Evolutionary conservation across 1,284 basidiomycete genomes (phyloP), one percentile per base, ranked within the genome.

Genomic region (Tetrapyrgos nigripes): DNA sequence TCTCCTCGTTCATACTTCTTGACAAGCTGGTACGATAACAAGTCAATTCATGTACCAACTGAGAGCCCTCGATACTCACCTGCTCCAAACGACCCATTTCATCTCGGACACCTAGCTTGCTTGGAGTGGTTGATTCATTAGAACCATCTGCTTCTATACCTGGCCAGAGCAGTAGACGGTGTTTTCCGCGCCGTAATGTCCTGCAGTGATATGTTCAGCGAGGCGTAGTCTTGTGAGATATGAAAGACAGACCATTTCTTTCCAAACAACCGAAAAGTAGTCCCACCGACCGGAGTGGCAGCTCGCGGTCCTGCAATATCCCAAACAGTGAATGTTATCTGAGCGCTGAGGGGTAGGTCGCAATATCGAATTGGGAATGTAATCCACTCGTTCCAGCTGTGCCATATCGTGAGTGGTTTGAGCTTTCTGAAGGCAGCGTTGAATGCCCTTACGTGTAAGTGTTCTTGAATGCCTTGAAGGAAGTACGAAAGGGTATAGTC

Each of bases 1-100:
- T 98, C 96, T 0, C 95, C 95, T 3, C 95, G 83, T 70, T 98
- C 95, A 67, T 97, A 96, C 70, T 96, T 96, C 81, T 98, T 98
- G 58, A 98, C 91, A 11, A 98, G 84, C 91, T 96, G 63, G 59
- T 43, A 21, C 23, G 10, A 19, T 31, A 19, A 31, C 40, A 6
- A 19, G 51, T 29, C 28, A 33, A 13, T 13, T 11, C 9, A 14
- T 33, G 29, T 31, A 6, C 19, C 29, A 49, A 6, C 29, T 23
- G 13, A 29, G 53, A 28, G 21, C 57, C 17, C 29, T 5, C 24
- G 33, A 14, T 3, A 71, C 79, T 35, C 56, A 92, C 94, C 83
- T 96, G 95, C 73, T 98, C 96, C 28, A 99, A 74, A 44, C 96
- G 79, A 1, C 94, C 96, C 92, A 97, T 94, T 75, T 98, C 96